Base-by-base conservation (phyloP, 2,329 filamentous ascomycete species). In the Paradendryphiella salina region DNA sequence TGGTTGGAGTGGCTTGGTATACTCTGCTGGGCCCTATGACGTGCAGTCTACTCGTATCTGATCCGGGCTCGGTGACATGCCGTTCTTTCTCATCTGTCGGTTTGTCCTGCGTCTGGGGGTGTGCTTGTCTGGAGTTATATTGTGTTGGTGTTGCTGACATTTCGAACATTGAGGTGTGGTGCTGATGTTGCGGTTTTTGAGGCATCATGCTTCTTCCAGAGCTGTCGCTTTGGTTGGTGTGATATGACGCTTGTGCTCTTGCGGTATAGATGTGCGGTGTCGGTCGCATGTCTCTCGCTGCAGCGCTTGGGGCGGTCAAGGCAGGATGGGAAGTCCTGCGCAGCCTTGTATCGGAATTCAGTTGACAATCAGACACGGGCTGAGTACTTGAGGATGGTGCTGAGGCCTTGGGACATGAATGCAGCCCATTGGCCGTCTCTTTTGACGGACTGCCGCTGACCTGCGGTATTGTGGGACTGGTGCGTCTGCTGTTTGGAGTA, bases 11-110 rank as follows among this genome's bases (percentile, higher is more conserved):
- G 5, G 39, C 28, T 42, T 32, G 46, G 20, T 49, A 29, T 9
- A 50, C 4, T 7, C 52, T 52, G 17, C 49, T 33, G n/a, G 46
- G 26, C 6, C 49, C 49, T 20, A 56, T 46, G 18, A 52, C 18
- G 13, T 56, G 31, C 2, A 46, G 33, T 41, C 39, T 40, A 2
- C 31, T 44, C 8, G 23, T 26, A 17, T 11, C 3, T 11, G 34
- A 2, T 23, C 9, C 20, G 28, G 32, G n/a, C n/a, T n/a, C n/a
- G n/a, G n/a, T n/a, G n/a, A n/a, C n/a, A n/a, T n/a, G n/a, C 14
- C 18, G 17, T 23, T 45, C 26, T 46, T 38, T n/a, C n/a, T n/a
- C n/a, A n/a, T n/a, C 21, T 26, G 11, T 29, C 45, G 46, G 18
- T 7, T 8, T 13, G n/a, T 10, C 13, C 23, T n/a, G 18, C 3